These are phyloP conservation scores for Citrullus amarus DNA, from an alignment of 306 rosid genomes.

Conservation along the genomic window DNA sequence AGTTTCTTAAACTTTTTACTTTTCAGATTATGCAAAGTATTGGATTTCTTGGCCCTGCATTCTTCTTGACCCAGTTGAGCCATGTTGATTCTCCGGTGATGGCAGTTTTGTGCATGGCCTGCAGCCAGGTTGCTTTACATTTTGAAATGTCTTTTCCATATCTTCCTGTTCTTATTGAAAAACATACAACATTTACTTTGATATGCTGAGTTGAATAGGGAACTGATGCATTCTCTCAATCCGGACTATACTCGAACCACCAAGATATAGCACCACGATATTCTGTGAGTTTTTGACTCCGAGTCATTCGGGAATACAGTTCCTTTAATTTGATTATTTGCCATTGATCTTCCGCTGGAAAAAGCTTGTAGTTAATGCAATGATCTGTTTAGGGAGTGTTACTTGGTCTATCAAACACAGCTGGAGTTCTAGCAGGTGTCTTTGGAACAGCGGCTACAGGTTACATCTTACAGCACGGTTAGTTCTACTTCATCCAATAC, in stretches of 20 bases:
- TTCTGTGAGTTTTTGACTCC: constrained; percentile 46
- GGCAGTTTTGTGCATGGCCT: constrained; percentile 95
- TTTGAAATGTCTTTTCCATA: not conserved
- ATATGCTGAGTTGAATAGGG: constrained; percentile 33
- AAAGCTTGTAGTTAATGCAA: not conserved
- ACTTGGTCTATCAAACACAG: constrained; percentile 93
- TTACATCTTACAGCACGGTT: constrained; percentile 85
- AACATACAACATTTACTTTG: not conserved
- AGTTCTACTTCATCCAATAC: constrained; percentile 10
- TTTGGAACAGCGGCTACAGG: constrained; percentile 98
- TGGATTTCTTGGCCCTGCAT: constrained; percentile 99
- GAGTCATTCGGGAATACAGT: not conserved
- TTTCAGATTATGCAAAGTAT: constrained; percentile 90
- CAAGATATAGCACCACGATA: constrained; percentile 97
- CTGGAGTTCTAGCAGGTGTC: constrained; percentile 99
- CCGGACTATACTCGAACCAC: constrained; percentile 94
- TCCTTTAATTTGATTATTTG: not conserved
- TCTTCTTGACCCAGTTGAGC: constrained; percentile 95
- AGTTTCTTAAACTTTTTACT: constrained; percentile 10
- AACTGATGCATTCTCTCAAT: constrained; percentile 97
- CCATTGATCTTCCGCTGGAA: not conserved
- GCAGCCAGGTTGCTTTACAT: constrained; percentile 73
- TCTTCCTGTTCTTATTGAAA: not conserved
- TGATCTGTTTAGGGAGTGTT: constrained; percentile 50
- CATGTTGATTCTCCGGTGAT: constrained; percentile 70